Base-by-base conservation (phyloP, 345 rosid genomes). In the Erodium maritimum region DNA sequence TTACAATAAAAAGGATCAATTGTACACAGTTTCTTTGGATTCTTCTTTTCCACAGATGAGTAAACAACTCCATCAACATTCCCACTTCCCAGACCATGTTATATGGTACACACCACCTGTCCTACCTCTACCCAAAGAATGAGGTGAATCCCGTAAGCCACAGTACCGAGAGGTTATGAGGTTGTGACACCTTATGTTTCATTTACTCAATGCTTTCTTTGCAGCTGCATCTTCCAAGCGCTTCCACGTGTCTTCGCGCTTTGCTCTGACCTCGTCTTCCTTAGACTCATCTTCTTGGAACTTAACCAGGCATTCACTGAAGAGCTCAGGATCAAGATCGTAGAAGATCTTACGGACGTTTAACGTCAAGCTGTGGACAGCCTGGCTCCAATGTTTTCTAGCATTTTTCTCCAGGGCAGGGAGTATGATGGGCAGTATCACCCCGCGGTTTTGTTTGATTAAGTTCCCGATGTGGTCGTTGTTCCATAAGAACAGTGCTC, bases 401-500 rank as follows among this genome's bases (percentile, higher is more conserved):
- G 82, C 75, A 57, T 84, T 84, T 71, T 75, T 78, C 80, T 84
- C 85, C 37, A 84, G 59, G 14, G 81, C 78, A 23, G 82, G 83
- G 79, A 79, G 79, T 69, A 84, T 81, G 65, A 84, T 73, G 4
- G 87, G 87, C 55, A 84, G 72, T 68, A 84, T 72, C 8, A 81
- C 79, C 61, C 72, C 82, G 46, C 83, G 79, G 57, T 79, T 82
- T 65, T 84, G 87, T 69, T 72, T 72, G 52, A 84, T 82, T 56
- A 84, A 68, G 69, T 78, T 84, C 67, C 79, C 85, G 0, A 84
- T 84, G 77, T 84, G 91, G 61, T 82, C 80, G 52, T 84, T 82
- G 77, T 82, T 82, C 91, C 91, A 84, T 63, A 82, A 75, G 71
- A 78, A 82, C 64, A 84, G 68, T 56, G 91, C 87, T 74, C 87